phyloP scores from a whole-genome alignment of 768 basidiomycete genomes.

The Lactarius quietus region DNA sequence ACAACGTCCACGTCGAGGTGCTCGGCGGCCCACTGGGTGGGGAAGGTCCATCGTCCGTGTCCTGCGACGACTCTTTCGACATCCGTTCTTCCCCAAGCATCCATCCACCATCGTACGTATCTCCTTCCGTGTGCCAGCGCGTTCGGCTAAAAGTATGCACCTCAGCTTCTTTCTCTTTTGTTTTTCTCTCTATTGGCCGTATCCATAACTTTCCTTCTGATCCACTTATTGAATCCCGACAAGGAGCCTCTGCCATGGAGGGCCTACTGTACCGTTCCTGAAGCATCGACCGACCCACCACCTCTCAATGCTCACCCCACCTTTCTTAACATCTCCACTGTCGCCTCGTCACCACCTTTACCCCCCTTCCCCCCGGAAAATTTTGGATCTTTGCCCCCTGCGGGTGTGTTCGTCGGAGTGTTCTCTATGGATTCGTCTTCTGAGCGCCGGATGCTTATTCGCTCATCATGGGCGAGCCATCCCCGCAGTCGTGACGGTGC shows the following conservation, averaged over 20 bases:
- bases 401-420: slow-evolving; percentile 84
- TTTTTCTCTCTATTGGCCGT: slow-evolving; percentile 79
- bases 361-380: slow-evolving; percentile 67
- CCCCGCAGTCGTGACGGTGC: slow-evolving; percentile 73
- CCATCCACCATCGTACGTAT: slow-evolving; percentile 73
- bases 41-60: slow-evolving; percentile 52
- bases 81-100: slow-evolving; percentile 75
- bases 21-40: slow-evolving; percentile 44
- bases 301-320: slow-evolving; percentile 39
- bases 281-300: slow-evolving; percentile 43
- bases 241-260: slow-evolving; percentile 94
- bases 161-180: slow-evolving; percentile 64
- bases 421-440: slow-evolving; percentile 84
- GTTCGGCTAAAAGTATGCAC: slow-evolving; percentile 20
- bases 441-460: slow-evolving; percentile 82
- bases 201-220: slow-evolving; percentile 80
- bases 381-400: slow-evolving; percentile 73
- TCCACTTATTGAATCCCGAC: slow-evolving; percentile 93
- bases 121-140: slow-evolving; percentile 3
- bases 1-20: slow-evolving; percentile 44
- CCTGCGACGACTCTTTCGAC: slow-evolving; percentile 54
- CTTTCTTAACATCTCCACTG: slow-evolving; percentile 32
- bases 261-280: slow-evolving; percentile 80
- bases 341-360: slow-evolving; percentile 27
- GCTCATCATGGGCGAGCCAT: slow-evolving; percentile 88